phyloP scores from a whole-genome alignment of 2,329 filamentous ascomycete species.

The Biscogniauxia mediterranea region DNA sequence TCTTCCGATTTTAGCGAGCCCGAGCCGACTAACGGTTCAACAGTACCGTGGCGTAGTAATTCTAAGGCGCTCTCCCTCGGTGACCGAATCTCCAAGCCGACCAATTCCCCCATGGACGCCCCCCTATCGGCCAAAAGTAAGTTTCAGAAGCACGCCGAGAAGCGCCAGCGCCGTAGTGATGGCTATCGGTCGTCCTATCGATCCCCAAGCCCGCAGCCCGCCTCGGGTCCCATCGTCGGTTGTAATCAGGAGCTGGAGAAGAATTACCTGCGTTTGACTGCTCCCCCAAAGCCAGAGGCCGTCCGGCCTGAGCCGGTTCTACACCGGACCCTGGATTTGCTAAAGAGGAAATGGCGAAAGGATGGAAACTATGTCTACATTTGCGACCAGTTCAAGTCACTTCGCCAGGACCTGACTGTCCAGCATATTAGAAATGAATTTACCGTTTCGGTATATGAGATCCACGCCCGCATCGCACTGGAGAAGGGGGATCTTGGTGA shows the following conservation, averaged over 20 bases:
- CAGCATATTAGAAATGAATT: constrained; percentile 97
- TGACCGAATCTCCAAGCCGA: constrained; percentile 69
- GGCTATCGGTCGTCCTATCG: constrained; percentile 57
- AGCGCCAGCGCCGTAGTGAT: constrained; percentile 85
- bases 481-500: constrained; percentile 99
- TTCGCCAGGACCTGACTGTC: constrained; percentile 96
- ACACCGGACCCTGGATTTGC: constrained; percentile 77
- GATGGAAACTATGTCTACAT: constrained; percentile 96
- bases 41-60: constrained; percentile 74
- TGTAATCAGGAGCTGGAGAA: constrained; percentile 85
- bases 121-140: constrained; percentile 66
- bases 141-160: constrained; percentile 83
- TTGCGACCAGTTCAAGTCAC: constrained; percentile 98
- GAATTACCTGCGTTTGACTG: constrained; percentile 88
- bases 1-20: constrained; percentile 61
- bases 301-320: constrained; percentile 83
- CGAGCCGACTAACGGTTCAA: constrained; percentile 48
- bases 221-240: constrained; percentile 75
- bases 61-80: constrained; percentile 58
- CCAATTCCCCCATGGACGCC: constrained; percentile 43
- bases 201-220: constrained; percentile 56
- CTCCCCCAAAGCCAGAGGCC: constrained; percentile 81
- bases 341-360: constrained; percentile 92
- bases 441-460: constrained; percentile 94
- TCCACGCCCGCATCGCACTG: constrained; percentile 93